phyloP scores from a whole-genome alignment of 2,329 filamentous ascomycete species.

The Penicillium italicum region DNA sequence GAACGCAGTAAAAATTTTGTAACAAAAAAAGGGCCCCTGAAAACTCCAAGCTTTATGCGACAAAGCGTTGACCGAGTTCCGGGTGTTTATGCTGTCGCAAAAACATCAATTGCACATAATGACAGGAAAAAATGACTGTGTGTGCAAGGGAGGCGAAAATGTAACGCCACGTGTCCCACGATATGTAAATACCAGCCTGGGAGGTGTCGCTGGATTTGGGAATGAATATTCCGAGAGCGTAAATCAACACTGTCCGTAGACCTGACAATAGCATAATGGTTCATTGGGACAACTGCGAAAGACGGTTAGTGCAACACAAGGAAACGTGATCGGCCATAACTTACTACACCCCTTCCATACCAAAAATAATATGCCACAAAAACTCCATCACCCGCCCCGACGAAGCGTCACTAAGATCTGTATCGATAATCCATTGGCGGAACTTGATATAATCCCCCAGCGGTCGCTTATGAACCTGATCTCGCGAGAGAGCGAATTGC shows the following conservation, averaged over 20 bases:
- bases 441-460: conserved; percentile 54
- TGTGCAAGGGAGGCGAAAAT: neutral
- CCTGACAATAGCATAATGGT: conserved; percentile 36
- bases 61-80: neutral
- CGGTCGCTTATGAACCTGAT: conserved; percentile 50
- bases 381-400: conserved; percentile 63
- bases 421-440: conserved; percentile 59
- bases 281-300: conserved; percentile 32
- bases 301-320: conserved; percentile 11
- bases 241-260: conserved; percentile 34
- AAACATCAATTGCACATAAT: neutral
- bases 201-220: neutral
- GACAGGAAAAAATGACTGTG: neutral
- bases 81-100: conserved; percentile 6
- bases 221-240: conserved; percentile 6
- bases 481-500: conserved; percentile 60
- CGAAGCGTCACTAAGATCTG: conserved; percentile 52
- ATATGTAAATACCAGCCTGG: neutral
- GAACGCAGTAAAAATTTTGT: conserved; percentile 9
- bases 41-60: conserved; percentile 3
- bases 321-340: conserved; percentile 9
- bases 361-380: conserved; percentile 60
- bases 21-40: neutral
- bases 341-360: conserved; percentile 41
- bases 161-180: neutral